Evolutionary conservation across 106 monocot genomes (phyloP).

Genomic region (Allium fistulosum): DNA sequence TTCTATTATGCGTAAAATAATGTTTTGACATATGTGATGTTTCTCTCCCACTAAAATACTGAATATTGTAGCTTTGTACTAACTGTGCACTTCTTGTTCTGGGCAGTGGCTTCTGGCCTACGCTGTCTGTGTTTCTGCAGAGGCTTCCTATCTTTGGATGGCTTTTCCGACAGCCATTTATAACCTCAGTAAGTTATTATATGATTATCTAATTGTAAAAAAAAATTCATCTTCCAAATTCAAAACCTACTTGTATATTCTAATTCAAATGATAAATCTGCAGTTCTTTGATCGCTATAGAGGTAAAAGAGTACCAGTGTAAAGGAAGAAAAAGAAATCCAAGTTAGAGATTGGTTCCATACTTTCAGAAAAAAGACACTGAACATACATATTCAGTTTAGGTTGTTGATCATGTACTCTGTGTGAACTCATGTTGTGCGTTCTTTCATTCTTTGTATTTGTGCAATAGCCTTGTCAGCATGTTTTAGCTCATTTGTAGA

Average conservation of each 20-base stretch:
- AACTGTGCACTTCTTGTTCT: neutral
- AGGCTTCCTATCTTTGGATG: constrained; percentile 83
- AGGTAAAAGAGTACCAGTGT: constrained; percentile 12
- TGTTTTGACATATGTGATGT: neutral
- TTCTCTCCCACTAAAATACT: too few relatives aligned
- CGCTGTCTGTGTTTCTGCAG: constrained; percentile 82
- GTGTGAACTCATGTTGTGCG: too few relatives aligned
- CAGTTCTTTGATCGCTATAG: constrained; percentile 9
- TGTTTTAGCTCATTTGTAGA: too few relatives aligned
- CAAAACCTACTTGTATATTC: neutral
- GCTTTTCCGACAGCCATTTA: constrained; percentile 77
- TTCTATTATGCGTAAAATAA: too few relatives aligned
- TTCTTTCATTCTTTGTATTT: too few relatives aligned
- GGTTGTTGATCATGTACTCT: too few relatives aligned
- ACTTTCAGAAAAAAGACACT: too few relatives aligned
- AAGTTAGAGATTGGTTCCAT: too few relatives aligned
- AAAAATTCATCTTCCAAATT: neutral
- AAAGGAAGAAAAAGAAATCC: neutral
- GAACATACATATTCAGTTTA: too few relatives aligned
- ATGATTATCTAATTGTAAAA: neutral
- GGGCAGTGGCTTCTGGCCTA: constrained; percentile 91
- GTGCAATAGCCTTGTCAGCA: too few relatives aligned
- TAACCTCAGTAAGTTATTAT: constrained; percentile 47
- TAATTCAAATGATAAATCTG: too few relatives aligned
- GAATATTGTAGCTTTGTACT: too few relatives aligned